A percentile compares a stretch with the other conserved stretches of the same genome.
Conservation (phyloP, 345 rosid genomes). For the Punica granatum region DNA sequence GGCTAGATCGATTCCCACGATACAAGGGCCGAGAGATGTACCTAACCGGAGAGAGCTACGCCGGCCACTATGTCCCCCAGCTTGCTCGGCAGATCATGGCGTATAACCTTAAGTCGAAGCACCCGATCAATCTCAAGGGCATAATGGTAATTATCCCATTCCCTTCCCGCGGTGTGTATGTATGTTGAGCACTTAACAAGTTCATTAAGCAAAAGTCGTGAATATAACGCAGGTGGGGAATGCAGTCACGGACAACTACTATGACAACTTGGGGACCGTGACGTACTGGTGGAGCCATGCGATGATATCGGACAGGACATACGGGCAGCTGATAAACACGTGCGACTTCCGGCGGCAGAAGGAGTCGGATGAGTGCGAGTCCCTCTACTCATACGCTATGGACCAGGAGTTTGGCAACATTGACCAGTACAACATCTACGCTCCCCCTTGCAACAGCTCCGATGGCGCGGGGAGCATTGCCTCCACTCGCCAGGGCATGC, state of each 20-base stretch:
- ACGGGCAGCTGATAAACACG: constrained; percentile 64
- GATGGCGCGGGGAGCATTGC: constrained; percentile 48
- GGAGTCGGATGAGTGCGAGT: constrained; percentile 85
- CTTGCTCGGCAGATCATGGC: constrained; percentile 66
- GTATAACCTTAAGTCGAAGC: constrained; percentile 46
- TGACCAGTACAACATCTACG: constrained; percentile 90
- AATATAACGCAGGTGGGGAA: constrained; percentile 63
- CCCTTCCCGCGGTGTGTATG: too few species aligned
- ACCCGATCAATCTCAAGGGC: constrained; percentile 72
- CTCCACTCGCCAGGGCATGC: constrained; percentile 34
- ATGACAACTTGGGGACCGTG: constrained; percentile 93
- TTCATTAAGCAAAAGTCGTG: too few species aligned
- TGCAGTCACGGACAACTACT: constrained; percentile 90
- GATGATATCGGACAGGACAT: constrained; percentile 87
- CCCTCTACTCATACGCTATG: constrained; percentile 83
- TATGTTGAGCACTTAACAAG: too few species aligned
- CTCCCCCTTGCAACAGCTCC: constrained; percentile 83
- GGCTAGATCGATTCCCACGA: constrained; percentile 79
- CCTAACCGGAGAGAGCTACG: constrained; percentile 92
- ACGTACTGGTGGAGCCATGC: constrained; percentile 99
- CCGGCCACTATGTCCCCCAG: constrained; percentile 99
- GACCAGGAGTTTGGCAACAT: constrained; percentile 92
- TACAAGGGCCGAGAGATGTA: constrained; percentile 67
- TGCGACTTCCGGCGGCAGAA: constrained; percentile 77
- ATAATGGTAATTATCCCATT: constrained; percentile 47